Base-by-base conservation (phyloP, 768 basidiomycete species). In the Rhizopogon vinicolor region DNA sequence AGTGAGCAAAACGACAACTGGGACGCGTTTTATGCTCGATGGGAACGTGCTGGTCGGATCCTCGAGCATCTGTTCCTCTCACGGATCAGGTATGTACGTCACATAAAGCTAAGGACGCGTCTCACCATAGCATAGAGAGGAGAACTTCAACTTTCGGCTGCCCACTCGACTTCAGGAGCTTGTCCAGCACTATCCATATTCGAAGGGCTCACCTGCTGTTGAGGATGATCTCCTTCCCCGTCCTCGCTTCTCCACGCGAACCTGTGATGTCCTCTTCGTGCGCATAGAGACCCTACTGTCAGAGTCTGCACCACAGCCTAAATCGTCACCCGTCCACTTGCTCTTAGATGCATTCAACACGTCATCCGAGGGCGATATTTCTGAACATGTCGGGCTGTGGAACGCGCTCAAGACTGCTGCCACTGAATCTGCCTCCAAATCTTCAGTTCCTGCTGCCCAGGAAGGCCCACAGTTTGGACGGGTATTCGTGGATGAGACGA, bases 31-130 rank as follows among this genome's bases (percentile, higher is more conserved):
- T 92, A 91, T 64, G 72, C 74, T 4, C 77, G 85, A 31, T 92
- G 91, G 91, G 87, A 92, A 60, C 75, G 77, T 29, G 79, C 82
- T 8, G 91, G 87, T 31, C 75, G 88, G 19, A 79, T 87, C 41
- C 63, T 91, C 49, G 91, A 91, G 61, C 90, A 92, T 70, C 55
- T 92, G 7, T 89, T 91, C 70, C 74, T 92, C 53, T 78, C 85
- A 16, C 77, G 80, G 54, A 82, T 91, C 54, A 80, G 91, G 90
- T 89, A 54, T 53, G 75, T 60, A 16, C 48, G 7, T 12, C 12
- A 1, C 8, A 37, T 37, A 35, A 49, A 37, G 14, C 33, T 25
- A 2, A 10, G 5, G 19, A 14, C 14, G 14, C 14, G 35, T 49
- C 35, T 49, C 14, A 49, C 48, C 35, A 10, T 37, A 10, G 1